Evolutionary conservation across 1,284 basidiomycete species (phyloP), one percentile per base, ranked within the genome.

Genomic region (Erythrobasidium hasegawianum): DNA sequence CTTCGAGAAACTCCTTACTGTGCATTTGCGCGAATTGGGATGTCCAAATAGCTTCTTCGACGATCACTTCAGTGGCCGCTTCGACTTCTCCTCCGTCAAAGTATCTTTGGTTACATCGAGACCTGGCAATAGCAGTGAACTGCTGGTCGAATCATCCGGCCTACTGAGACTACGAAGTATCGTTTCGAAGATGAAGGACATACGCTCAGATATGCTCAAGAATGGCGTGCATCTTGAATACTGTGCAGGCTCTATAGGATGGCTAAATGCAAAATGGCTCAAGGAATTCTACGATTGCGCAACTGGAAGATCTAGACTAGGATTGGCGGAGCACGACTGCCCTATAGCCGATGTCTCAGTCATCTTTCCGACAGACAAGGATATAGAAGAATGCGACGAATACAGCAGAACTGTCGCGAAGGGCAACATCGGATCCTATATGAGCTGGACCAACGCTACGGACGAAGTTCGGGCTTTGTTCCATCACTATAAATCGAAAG

Each of bases 401-500:
- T 40, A 58, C 45, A 67, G 60, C 8, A 49, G 49, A 7, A 24
- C 20, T 11, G 59, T 67, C 11, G 59, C 59, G 27, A 38, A 40
- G 18, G 54, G 53, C 20, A 67, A 69, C 38, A 64, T 69, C 33
- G 57, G 68, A 16, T 69, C 64, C 56, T n/a, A 40, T 1, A 47
- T 62, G 50, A 47, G 40, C 9, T 47, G 24, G 27, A 11, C 14
- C 0, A 29, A 49, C 11, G 64, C 56, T 40, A 14, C 49, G 13
- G 13, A 47, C 7, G 52, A 64, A n/a, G 47, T 64, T 1, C 53
- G 49, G 43, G 40, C n/a, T 13, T 13, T 67, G 18, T 71, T 71
- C 55, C 57, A 59, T 53, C 52, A 67, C 40, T 71, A 69, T 52
- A 13, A 14, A 16, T 69, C 70, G 20, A 69, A 69, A 38, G 68